Base-by-base conservation (phyloP, 805 yeast genomes). In the Sugiyamaella floridensis region DNA sequence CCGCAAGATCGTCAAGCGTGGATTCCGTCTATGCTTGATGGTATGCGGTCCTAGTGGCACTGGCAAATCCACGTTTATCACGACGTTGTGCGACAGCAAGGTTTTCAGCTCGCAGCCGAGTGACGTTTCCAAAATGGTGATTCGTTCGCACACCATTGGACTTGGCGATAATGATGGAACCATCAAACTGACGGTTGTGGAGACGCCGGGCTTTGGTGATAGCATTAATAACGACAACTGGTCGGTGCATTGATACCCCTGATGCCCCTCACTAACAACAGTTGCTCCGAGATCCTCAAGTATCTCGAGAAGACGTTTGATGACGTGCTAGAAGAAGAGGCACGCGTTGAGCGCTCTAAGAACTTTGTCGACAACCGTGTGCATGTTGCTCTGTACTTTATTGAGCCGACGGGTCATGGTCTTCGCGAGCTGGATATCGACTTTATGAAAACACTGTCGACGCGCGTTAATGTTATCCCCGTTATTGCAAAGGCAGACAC, bases 281-380 rank as follows among this genome's bases (percentile, higher is more conserved):
- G 58, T 46, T 70, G 74, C 43, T 55, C 55, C 1, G 67, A 76
- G 50, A 75, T 86, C 50, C 76, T 76, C 51, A 74, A 74, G 37
- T 84, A 80, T 66, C 71, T 86, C 53, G 87, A 84, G 64, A 76
- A 71, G 51, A 89, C 85, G 65, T 85, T 83, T 64, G 89, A 85
- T 58, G 74, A 58, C 14, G 65, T 86, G 0, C 75, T 89, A 46
- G 88, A 87, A 1, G 96, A 89, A 66, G 97, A 89, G 67, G 86
- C 93, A 1, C 76, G 92, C 57, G 87, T 89, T 58, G 78, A 79
- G 67, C 83, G 97, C 76, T 87, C 88, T 65, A 96, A 96, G 22
- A 10, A 29, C n/a, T 79, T 80, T 54, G 73, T 72, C 41, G 95
- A 86, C 68, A 80, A 82, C n/a, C 75, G 93, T 53, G 88, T 86